Evolutionary conservation across 805 yeast genomes (phyloP).

Genomic region (Candida stauntonica): DNA sequence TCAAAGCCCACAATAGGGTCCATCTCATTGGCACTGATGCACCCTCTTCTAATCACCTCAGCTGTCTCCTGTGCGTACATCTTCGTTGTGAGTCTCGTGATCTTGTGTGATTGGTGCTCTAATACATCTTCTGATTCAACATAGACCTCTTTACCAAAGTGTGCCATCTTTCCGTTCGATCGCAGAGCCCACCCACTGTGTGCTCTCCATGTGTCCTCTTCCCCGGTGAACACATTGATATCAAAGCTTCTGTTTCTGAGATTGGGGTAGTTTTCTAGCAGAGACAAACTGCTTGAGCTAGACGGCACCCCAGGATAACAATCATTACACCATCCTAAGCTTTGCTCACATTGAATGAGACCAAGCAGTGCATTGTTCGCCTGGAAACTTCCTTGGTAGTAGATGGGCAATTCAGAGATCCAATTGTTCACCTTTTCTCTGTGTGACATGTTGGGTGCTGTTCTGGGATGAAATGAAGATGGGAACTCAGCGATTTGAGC

Average conservation of each 20-base stretch:
- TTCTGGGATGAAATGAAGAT: constrained; percentile 54
- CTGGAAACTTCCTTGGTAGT: too few relatives aligned
- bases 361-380: too few relatives aligned
- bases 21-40: too few relatives aligned
- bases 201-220: too few relatives aligned
- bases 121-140: constrained; percentile 42
- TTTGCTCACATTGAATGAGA: too few relatives aligned
- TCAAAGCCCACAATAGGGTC: too few relatives aligned
- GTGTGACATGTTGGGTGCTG: constrained; percentile 57
- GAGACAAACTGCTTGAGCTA: constrained; percentile 12
- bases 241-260: too few relatives aligned
- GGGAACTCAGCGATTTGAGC: constrained; percentile 42
- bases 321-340: constrained; percentile 39
- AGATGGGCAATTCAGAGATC: constrained; percentile 56
- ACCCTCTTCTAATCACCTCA: too few relatives aligned
- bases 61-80: constrained; percentile 32
- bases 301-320: constrained; percentile 49
- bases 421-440: constrained; percentile 62
- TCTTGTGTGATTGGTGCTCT: constrained; percentile 49
- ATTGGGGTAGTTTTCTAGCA: constrained; percentile 4
- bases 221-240: too few relatives aligned
- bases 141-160: constrained; percentile 23
- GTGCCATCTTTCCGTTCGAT: too few relatives aligned
- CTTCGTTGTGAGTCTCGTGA: constrained; percentile 42
- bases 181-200: too few relatives aligned